A percentile compares a stretch with the other conserved stretches of the same genome.
Conservation (phyloP, 2,329 filamentous ascomycete genomes). For the Colletotrichum tanaceti region DNA sequence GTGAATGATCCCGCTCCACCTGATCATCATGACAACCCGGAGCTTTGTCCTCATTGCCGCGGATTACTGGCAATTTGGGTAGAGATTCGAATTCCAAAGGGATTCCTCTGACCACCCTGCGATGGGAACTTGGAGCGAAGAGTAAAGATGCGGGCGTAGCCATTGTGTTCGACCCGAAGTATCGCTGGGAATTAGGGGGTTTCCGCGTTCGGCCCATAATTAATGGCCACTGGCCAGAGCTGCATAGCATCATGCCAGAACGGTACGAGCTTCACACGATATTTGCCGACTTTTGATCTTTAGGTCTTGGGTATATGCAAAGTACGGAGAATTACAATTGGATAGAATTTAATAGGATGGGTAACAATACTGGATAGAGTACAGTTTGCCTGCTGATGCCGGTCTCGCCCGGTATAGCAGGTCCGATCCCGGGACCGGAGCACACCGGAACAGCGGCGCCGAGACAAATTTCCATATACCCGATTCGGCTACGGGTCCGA, state of each 20-base stretch:
- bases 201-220: neutral
- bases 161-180: neutral
- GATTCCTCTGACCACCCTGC: too few species aligned
- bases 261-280: neutral
- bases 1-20: too few species aligned
- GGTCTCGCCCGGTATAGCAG: neutral
- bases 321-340: neutral
- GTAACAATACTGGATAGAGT: neutral
- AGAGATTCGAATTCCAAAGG: too few species aligned
- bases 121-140: too few species aligned
- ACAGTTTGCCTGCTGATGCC: neutral
- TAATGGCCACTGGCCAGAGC: neutral
- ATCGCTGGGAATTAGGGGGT: neutral
- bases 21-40: too few species aligned
- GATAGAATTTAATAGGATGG: neutral
- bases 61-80: too few species aligned
- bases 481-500: neutral
- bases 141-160: too few species aligned
- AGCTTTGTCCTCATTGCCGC: too few species aligned
- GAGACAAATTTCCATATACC: neutral
- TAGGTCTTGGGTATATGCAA: neutral
- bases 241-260: neutral
- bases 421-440: constrained; percentile 15
- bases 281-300: neutral
- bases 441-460: constrained; percentile 8